Base-by-base conservation (phyloP, 2,329 filamentous ascomycete species). In the Aspergillus spinulosporus region DNA sequence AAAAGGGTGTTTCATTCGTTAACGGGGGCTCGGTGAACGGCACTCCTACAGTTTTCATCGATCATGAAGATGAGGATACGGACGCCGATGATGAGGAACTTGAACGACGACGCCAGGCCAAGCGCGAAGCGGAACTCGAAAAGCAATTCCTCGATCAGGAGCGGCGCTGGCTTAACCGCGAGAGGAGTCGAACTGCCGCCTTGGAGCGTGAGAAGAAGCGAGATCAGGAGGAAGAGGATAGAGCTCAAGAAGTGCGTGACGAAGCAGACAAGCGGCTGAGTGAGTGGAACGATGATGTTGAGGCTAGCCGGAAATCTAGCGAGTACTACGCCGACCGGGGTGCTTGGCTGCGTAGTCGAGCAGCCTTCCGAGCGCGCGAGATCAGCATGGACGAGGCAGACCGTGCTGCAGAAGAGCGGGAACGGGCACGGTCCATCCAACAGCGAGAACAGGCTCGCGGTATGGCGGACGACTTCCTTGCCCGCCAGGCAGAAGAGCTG, bases 241-340 rank as follows among this genome's bases (percentile, higher is more conserved):
- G 85, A 14, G 73, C 83, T 2, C 83, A 87, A 59, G 82, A 85
- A 47, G 82, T 84, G 51, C 84, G 82, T 57, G 84, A 87, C 31
- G 84, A 86, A 48, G 86, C 88, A 74, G 84, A 88, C 5, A 85
- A 89, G 65, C 84, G 88, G 55, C 80, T 96, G 9, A 81, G 82
- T 45, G 85, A 88, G n/a, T 97, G 92, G 84, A 88, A 97, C 64
- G 94, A 99, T 65, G 92, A 96, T 64, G 78, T 82, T n/a, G 92
- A 97, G 74, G 82, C 84, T 5, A 80, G 80, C 14, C 82, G 87
- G 26, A 92, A 90, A 73, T 76, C 78, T 2, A 86, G 92, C 59
- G 83, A 89, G 39, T 99, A 97, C 78, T 97, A 97, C 75, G 82
- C 87, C 48, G 93, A 99, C 66, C 89, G 88, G 49, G 88, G 87